Conservation (phyloP, 345 rosid species). For the Murraya paniculata region DNA sequence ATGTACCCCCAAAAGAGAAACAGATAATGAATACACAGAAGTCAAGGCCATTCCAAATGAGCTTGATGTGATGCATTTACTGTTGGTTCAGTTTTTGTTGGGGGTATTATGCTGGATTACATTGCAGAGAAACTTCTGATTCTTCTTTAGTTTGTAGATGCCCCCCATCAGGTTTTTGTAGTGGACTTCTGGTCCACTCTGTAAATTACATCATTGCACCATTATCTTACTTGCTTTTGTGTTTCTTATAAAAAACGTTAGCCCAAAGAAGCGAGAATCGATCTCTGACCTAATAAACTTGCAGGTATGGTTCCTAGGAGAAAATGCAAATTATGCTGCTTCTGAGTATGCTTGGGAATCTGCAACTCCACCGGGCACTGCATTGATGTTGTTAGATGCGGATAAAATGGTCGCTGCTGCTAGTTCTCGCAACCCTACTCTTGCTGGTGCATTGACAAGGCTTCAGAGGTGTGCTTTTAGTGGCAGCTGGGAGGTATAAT, state of each 20-base stretch:
- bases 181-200: background rate
- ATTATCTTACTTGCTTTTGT: background rate
- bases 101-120: background rate
- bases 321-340: conserved; percentile 99
- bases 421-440: conserved; percentile 96
- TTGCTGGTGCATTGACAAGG: conserved; percentile 96
- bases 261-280: background rate
- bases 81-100: background rate
- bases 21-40: background rate
- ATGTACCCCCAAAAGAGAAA: background rate
- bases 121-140: background rate
- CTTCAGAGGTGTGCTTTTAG: conserved; percentile 99
- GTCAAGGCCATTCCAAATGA: background rate
- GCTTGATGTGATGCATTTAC: background rate
- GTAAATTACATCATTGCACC: background rate
- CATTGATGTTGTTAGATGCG: conserved; percentile 98
- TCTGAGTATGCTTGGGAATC: conserved; percentile 99
- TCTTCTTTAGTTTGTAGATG: background rate
- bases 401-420: conserved; percentile 99
- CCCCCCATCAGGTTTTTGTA: background rate
- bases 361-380: conserved; percentile 99
- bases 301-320: conserved; percentile 99
- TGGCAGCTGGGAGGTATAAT: conserved; percentile 99
- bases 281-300: conserved; percentile 17
- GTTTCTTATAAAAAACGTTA: background rate